Evolutionary conservation across 306 rosid genomes (phyloP).

Genomic region (Begonia masoniana): DNA sequence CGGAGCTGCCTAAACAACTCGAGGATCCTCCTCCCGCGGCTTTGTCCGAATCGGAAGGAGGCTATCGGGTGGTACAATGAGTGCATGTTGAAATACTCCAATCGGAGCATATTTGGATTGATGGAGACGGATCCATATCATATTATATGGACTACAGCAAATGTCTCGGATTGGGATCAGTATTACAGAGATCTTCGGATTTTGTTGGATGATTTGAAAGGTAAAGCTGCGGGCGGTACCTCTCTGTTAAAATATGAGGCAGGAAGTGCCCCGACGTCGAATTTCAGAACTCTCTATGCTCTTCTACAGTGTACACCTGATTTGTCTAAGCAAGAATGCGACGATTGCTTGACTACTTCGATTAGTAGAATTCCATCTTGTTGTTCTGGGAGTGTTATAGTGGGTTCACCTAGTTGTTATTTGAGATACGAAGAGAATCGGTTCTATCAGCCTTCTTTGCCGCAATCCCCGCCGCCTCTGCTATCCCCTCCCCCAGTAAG

Average conservation of each 20-base stretch:
- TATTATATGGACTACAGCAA: rapidly evolving
- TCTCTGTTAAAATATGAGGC: constrained; percentile 2
- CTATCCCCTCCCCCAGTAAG: neutral
- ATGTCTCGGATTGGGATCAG: constrained; percentile 12
- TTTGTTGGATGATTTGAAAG: constrained; percentile 4
- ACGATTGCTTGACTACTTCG: neutral
- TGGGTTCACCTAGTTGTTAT: constrained; percentile 3
- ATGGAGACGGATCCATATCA: constrained; percentile 9
- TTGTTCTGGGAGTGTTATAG: neutral
- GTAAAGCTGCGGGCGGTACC: constrained; percentile 1
- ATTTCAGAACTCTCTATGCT: neutral
- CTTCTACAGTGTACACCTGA: constrained; percentile 7
- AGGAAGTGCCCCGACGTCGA: neutral
- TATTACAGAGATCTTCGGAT: neutral
- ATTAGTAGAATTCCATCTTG: neutral
- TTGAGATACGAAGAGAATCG: constrained; percentile 3
- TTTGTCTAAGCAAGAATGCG: neutral
- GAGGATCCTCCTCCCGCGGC: constrained; percentile 6
- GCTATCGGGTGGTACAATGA: constrained; percentile 25
- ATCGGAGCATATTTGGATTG: constrained; percentile 7
- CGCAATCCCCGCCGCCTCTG: neutral
- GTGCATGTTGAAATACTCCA: constrained; percentile 34
- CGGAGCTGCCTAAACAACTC: constrained; percentile 28
- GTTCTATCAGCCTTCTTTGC: neutral
- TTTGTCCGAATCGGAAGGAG: constrained; percentile 36